Conservation (phyloP, 164 flowering plant species). For the Echeveria elegans region DNA sequence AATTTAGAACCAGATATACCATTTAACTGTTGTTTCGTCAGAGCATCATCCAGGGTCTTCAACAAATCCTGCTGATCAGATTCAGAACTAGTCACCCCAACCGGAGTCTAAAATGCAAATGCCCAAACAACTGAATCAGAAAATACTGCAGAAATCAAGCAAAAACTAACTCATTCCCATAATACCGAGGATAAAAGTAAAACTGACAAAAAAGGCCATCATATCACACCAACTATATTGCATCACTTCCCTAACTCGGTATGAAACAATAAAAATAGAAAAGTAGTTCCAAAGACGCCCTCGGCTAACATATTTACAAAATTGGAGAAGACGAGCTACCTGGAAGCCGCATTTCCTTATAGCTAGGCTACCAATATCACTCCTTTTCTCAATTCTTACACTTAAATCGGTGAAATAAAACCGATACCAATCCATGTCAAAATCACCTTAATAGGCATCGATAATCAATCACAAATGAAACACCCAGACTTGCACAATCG, state of each 20-base stretch:
- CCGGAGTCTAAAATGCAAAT: slow-evolving; percentile 24
- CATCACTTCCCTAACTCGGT: background rate
- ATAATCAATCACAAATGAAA: too few relatives aligned
- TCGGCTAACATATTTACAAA: background rate
- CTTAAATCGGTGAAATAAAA: too few relatives aligned
- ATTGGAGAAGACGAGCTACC: background rate
- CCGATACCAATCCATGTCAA: too few relatives aligned
- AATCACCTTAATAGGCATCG: too few relatives aligned
- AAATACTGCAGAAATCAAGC: too few relatives aligned
- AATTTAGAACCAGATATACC: slow-evolving; percentile 47
- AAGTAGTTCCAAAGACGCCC: background rate
- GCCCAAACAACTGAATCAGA: too few relatives aligned
- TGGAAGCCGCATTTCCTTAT: background rate
- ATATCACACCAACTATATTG: background rate
- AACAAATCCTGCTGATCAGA: slow-evolving; percentile 42
- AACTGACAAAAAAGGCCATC: background rate
- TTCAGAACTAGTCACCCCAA: slow-evolving; percentile 15
- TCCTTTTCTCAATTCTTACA: background rate
- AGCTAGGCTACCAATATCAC: background rate
- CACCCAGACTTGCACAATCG: too few relatives aligned
- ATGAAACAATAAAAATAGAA: background rate
- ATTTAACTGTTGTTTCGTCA: slow-evolving; percentile 42
- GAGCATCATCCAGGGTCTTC: slow-evolving; percentile 63
- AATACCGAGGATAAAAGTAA: too few relatives aligned
- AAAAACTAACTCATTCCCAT: background rate